Percentiles rank a stretch among this genome's conserved stretches.
Conservation (phyloP, 169 alveolate species). For the Plasmodium relictum region DNA sequence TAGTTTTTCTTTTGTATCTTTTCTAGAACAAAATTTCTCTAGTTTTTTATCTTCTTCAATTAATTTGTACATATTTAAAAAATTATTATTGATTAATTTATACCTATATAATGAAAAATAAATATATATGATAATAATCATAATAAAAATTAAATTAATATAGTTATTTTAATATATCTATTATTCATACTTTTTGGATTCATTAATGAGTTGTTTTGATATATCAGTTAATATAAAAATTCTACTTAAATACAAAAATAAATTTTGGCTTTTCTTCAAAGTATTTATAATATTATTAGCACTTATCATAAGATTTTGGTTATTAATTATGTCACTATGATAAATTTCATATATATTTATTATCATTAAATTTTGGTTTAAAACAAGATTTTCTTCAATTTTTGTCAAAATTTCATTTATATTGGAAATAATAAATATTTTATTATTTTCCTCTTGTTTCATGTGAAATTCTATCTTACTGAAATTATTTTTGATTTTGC, state of each 20-base stretch:
- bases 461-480: slow-evolving; percentile 68
- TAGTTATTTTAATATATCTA: neutral
- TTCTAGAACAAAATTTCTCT: slow-evolving; percentile 55
- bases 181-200: slow-evolving; percentile 66
- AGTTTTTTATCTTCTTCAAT: slow-evolving; percentile 74
- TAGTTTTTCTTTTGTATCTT: slow-evolving; percentile 69
- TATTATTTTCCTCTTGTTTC: slow-evolving; percentile 74
- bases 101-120: slow-evolving; percentile 10
- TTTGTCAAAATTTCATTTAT: slow-evolving; percentile 65
- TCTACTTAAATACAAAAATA: slow-evolving; percentile 62
- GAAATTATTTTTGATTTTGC: slow-evolving; percentile 67
- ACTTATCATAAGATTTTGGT: slow-evolving; percentile 73
- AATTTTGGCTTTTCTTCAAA: slow-evolving; percentile 62
- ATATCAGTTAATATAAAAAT: slow-evolving; percentile 68
- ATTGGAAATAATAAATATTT: slow-evolving; percentile 60
- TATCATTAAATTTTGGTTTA: slow-evolving; percentile 57
- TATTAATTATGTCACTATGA: slow-evolving; percentile 68
- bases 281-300: slow-evolving; percentile 59
- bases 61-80: slow-evolving; percentile 48
- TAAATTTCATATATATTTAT: slow-evolving; percentile 71
- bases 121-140: neutral
- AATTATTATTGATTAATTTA: slow-evolving; percentile 60
- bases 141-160: neutral
- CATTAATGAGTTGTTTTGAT: slow-evolving; percentile 56
- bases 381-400: slow-evolving; percentile 70